Conservation (phyloP, 2,329 filamentous ascomycete genomes). For the Fusarium duplospermum region DNA sequence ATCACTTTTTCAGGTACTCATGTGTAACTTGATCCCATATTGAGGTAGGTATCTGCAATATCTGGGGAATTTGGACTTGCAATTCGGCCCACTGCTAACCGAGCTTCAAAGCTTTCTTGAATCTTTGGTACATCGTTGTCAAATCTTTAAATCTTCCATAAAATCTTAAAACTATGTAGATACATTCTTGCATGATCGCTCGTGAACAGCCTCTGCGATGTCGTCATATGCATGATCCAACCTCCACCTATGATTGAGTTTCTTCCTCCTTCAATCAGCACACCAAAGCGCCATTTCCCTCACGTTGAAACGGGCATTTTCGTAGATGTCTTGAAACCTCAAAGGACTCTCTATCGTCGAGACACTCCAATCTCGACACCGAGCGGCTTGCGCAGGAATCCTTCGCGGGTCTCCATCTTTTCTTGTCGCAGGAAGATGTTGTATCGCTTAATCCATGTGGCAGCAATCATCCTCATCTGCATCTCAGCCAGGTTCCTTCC, state of each 20-base stretch:
- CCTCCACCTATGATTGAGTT: neutral
- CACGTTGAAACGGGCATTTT: neutral
- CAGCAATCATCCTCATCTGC: constrained; percentile 83
- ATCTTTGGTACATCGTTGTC: too few relatives aligned
- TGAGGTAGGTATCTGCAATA: too few relatives aligned
- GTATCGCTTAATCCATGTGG: constrained; percentile 70
- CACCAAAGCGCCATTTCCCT: neutral
- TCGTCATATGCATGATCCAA: neutral
- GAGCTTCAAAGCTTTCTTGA: too few relatives aligned
- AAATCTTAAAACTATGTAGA: neutral
- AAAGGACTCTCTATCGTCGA: constrained; percentile 4
- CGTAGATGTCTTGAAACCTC: neutral
- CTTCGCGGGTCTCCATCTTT: constrained; percentile 79
- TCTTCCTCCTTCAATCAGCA: neutral
- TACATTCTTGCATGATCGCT: neutral
- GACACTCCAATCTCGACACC: constrained; percentile 60
- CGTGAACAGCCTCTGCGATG: neutral
- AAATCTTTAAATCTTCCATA: neutral
- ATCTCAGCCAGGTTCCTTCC: constrained; percentile 89
- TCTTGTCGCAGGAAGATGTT: constrained; percentile 64
- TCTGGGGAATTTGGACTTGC: neutral
- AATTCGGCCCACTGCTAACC: too few relatives aligned
- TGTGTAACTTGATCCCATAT: too few relatives aligned
- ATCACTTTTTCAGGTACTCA: too few relatives aligned
- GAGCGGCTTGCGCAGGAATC: constrained; percentile 84